Percentiles rank a stretch among this genome's conserved stretches.
Conservation (phyloP, 306 rosid genomes). For the Calophaca sinica region DNA sequence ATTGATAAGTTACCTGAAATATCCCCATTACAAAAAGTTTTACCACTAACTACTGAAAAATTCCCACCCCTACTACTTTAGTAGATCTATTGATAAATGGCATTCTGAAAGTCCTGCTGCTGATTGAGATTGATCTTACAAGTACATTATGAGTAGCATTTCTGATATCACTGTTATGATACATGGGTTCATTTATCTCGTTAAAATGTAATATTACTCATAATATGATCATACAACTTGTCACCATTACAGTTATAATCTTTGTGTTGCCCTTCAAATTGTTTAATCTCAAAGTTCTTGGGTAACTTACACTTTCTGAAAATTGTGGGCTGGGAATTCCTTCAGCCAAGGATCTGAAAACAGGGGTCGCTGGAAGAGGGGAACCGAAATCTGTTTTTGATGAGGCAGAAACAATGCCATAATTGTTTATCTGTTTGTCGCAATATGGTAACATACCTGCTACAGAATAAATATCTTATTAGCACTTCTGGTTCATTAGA, state of each 20-base stretch:
- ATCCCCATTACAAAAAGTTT: not conserved
- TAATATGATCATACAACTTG: not conserved
- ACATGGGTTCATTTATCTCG: conserved; percentile 10
- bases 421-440: conserved; percentile 55
- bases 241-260: conserved; percentile 11
- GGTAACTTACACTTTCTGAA: conserved; percentile 94
- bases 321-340: conserved; percentile 97
- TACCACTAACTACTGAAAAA: conserved; percentile 8
- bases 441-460: conserved; percentile 63
- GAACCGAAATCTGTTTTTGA: conserved; percentile 74
- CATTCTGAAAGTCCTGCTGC: conserved; percentile 12
- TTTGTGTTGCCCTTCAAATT: conserved; percentile 13
- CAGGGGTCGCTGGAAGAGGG: conserved; percentile 83
- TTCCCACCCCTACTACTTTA: not conserved
- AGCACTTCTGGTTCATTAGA: conserved; percentile 40
- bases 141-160: conserved; percentile 19
- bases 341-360: conserved; percentile 89
- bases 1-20: conserved; percentile 3
- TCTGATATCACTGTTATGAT: conserved; percentile 9
- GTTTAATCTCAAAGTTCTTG: not conserved
- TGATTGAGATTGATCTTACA: conserved; percentile 25
- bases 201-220: conserved; percentile 2
- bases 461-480: conserved; percentile 39
- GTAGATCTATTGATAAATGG: not conserved
- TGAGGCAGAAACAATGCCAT: conserved; percentile 55